Evolutionary conservation across 352 stramenopile genomes (phyloP).

Genomic region (Halophytophthora batemanensis): DNA sequence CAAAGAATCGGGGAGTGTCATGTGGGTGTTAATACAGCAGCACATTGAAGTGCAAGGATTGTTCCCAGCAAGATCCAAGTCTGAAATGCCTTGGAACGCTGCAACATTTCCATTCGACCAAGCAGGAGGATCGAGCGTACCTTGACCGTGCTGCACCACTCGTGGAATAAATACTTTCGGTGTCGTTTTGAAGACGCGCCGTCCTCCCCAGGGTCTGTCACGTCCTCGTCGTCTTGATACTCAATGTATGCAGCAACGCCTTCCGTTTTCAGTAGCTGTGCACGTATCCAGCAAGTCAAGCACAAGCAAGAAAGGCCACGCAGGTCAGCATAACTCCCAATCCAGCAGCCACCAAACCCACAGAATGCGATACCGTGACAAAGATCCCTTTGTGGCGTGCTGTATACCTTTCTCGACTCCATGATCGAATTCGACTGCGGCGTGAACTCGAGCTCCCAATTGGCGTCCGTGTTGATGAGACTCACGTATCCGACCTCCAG

Average conservation of each 20-base stretch:
- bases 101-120: too few relatives aligned
- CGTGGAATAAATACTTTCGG: constrained; percentile 82
- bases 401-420: constrained; percentile 76
- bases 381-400: background rate
- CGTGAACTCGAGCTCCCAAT: constrained; percentile 77
- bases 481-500: constrained; percentile 61
- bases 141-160: constrained; percentile 79
- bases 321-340: constrained; percentile 2
- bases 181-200: constrained; percentile 6
- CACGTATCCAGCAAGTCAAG: background rate
- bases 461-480: constrained; percentile 71
- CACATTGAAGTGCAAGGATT: too few relatives aligned
- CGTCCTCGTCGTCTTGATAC: constrained; percentile 30
- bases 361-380: background rate
- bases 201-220: constrained; percentile 1
- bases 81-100: background rate
- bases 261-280: constrained; percentile 60
- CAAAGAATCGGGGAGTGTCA: background rate
- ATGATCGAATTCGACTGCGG: constrained; percentile 71
- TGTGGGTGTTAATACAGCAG: too few relatives aligned
- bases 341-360: constrained; percentile 1
- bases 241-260: constrained; percentile 74
- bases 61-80: too few relatives aligned
- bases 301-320: background rate
- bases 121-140: constrained; percentile 16